Conservation (phyloP, 1,139 yeast species). For the Taphrina wiesneri region DNA sequence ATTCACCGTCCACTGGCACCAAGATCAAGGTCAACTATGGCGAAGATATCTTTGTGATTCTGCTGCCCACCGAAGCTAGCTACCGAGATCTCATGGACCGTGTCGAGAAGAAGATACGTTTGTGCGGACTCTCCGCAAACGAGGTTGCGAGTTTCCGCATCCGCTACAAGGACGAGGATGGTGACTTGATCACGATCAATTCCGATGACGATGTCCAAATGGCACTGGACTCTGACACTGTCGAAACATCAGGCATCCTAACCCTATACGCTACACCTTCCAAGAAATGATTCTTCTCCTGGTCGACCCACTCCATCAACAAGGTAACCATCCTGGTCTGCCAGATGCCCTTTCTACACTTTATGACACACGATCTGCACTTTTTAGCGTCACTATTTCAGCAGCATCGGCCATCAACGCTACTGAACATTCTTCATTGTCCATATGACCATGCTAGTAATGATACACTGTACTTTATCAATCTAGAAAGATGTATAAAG, state of each 20-base stretch:
- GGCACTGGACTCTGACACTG: slow-evolving; percentile 46
- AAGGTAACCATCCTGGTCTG: too few relatives aligned
- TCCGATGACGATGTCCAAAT: slow-evolving; percentile 69
- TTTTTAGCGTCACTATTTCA: background rate
- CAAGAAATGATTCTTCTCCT: background rate
- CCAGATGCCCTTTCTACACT: background rate
- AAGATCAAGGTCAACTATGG: slow-evolving; percentile 53
- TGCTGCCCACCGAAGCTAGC: slow-evolving; percentile 51
- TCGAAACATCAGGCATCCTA: background rate
- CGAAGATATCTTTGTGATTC: slow-evolving; percentile 50
- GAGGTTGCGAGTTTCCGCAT: slow-evolving; percentile 54
- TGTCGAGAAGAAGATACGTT: slow-evolving; percentile 52
- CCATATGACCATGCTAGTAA: slow-evolving; percentile 10
- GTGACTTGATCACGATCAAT: slow-evolving; percentile 84
- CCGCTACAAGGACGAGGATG: slow-evolving; percentile 91
- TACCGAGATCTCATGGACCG: slow-evolving; percentile 53
- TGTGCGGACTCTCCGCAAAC: slow-evolving; percentile 49
- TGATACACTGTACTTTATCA: background rate
- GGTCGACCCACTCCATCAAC: background rate
- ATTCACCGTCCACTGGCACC: slow-evolving; percentile 42
- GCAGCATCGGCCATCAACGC: slow-evolving; percentile 1
- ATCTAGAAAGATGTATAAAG: background rate
- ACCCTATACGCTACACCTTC: slow-evolving; percentile 6
- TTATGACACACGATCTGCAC: slow-evolving; percentile 1
- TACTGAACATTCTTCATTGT: background rate